A percentile compares a stretch with the other conserved stretches of the same genome.
phyloP scores from a whole-genome alignment of 768 basidiomycete species.

The Xerocomellus chrysenteron region DNA sequence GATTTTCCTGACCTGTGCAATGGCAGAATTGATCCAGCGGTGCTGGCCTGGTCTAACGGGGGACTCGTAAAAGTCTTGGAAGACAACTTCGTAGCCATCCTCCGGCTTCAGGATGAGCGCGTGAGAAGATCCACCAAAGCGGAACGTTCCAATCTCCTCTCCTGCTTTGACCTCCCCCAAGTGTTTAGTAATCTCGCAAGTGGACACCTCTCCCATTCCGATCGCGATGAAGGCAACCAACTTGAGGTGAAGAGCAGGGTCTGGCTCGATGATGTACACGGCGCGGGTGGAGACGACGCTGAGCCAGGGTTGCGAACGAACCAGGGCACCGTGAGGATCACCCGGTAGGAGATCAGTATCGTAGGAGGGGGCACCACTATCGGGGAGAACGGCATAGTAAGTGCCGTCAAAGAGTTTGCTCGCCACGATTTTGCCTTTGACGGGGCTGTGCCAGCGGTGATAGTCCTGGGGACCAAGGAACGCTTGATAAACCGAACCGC shows the following conservation, averaged over 20 bases:
- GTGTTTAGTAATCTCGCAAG: background rate
- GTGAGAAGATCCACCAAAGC: constrained; percentile 59
- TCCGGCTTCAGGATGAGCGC: constrained; percentile 36
- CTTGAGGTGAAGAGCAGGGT: constrained; percentile 41
- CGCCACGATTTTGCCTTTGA: too few species aligned
- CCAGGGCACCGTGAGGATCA: constrained; percentile 18
- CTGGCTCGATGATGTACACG: constrained; percentile 54
- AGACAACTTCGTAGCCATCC: constrained; percentile 8
- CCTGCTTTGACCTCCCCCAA: background rate
- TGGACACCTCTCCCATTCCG: constrained; percentile 62
- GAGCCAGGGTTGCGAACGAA: constrained; percentile 41
- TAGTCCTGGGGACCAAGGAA: too few species aligned
- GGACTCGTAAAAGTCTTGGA: constrained; percentile 3
- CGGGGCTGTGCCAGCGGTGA: too few species aligned
- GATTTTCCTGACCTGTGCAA: background rate
- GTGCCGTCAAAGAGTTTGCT: background rate
- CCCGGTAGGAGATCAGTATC: background rate
- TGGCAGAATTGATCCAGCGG: constrained; percentile 3
- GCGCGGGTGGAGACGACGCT: constrained; percentile 47
- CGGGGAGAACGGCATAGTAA: constrained; percentile 11
- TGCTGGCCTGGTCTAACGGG: background rate
- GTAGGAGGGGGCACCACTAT: background rate
- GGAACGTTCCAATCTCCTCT: constrained; percentile 49
- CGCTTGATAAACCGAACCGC: too few species aligned
- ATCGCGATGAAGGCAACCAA: constrained; percentile 53